A percentile compares a stretch with the other conserved stretches of the same genome.
Conservation (phyloP, 192 early-diverging fungal genomes). For the Coemansia sp. region DNA sequence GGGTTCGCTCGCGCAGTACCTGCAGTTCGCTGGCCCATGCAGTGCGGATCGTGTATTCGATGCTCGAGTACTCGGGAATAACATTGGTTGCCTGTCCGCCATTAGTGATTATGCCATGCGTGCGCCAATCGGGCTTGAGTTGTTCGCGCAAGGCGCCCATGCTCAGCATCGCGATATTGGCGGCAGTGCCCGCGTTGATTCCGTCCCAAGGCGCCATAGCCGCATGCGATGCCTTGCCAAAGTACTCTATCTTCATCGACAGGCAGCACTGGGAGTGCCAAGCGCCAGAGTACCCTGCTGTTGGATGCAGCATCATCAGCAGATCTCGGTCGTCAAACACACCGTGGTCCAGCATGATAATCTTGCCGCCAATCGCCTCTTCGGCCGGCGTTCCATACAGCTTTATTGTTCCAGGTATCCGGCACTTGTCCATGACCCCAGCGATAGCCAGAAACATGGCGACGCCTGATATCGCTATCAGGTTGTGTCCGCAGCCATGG, state of each 20-base stretch:
- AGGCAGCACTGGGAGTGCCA: conserved; percentile 51
- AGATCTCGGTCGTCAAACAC: conserved; percentile 71
- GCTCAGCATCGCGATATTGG: conserved; percentile 61
- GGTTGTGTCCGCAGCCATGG: conserved; percentile 69
- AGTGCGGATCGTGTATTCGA: conserved; percentile 61
- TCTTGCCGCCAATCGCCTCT: conserved; percentile 71
- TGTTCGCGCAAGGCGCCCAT: conserved; percentile 73
- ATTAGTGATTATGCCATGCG: conserved; percentile 74
- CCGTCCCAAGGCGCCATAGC: conserved; percentile 65
- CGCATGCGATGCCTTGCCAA: conserved; percentile 72
- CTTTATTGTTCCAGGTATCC: conserved; percentile 59
- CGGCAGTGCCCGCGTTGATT: conserved; percentile 78
- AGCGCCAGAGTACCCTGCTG: conserved; percentile 52
- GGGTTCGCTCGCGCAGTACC: conserved; percentile 54
- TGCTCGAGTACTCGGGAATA: conserved; percentile 65
- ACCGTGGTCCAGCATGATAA: conserved; percentile 62
- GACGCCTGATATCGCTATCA: conserved; percentile 70
- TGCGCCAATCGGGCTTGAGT: conserved; percentile 61
- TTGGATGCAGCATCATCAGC: conserved; percentile 81
- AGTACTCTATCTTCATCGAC: conserved; percentile 60
- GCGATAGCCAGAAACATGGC: conserved; percentile 58
- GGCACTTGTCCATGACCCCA: conserved; percentile 37
- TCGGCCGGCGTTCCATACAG: conserved; percentile 80
- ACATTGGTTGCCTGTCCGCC: conserved; percentile 66
- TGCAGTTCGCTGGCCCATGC: conserved; percentile 48